Conservation (phyloP, 495 filamentous ascomycete genomes). For the Penicillium samsonianum region DNA sequence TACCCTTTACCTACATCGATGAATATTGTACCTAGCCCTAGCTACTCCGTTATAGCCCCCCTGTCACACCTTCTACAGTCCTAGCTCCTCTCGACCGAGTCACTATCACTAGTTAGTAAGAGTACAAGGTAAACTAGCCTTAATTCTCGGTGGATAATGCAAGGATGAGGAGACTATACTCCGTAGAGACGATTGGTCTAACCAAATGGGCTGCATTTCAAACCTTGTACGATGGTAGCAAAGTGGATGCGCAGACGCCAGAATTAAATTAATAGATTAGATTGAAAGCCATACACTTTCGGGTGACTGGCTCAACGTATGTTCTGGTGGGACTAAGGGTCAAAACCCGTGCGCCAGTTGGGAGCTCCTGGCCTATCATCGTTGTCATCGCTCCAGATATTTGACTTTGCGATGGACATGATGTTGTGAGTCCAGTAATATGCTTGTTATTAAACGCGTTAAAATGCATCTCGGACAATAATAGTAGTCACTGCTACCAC, state of each 20-base stretch:
- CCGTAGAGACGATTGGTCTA: conserved; percentile 28
- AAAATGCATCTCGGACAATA: not conserved
- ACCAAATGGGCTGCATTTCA: conserved; percentile 14
- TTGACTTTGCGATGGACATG: not conserved
- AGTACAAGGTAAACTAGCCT: no score
- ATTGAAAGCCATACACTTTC: conserved; percentile 10
- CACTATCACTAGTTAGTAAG: not conserved
- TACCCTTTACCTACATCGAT: not conserved
- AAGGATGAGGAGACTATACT: conserved; percentile 26
- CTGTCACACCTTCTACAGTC: not conserved
- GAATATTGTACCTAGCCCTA: not conserved
- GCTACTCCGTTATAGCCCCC: not conserved
- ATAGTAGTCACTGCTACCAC: conserved; percentile 1
- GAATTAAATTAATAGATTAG: conserved; percentile 16
- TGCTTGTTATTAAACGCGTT: not conserved
- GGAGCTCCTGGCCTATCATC: conserved; percentile 9
- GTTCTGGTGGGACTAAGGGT: conserved; percentile 5
- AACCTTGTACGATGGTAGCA: conserved; percentile 6
- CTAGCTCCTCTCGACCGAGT: not conserved
- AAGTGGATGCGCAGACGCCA: conserved; percentile 11
- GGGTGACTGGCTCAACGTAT: conserved; percentile 7
- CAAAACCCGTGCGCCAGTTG: conserved; percentile 10
- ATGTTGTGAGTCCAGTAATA: not conserved
- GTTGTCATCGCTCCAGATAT: conserved; percentile 9
- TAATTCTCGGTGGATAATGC: conserved; percentile 17